Base-by-base conservation (phyloP, 148 eudicot species). In the Rhododendron molle region DNA sequence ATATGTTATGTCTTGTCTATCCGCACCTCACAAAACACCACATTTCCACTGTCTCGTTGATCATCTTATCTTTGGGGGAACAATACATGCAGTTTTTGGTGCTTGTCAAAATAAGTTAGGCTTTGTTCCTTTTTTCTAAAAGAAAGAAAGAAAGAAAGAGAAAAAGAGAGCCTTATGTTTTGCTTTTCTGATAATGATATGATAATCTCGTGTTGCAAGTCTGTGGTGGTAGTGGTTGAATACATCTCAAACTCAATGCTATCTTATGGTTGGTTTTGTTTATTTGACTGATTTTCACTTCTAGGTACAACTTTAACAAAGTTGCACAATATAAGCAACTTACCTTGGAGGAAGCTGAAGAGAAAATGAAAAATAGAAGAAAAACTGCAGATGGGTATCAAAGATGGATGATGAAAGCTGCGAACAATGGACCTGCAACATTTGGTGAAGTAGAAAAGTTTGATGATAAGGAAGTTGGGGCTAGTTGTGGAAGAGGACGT, bases 371-470 rank as follows among this genome's bases (percentile, higher is more conserved):
- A 85, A 96, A 96, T 88, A 93, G 99, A 91, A 91, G 96, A 86
- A 95, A 93, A 90, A 92, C 96, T 81, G 95, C 98, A 10, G 98
- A 96, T 87, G 99, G 99, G 20, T 95, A 95, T 82, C 86, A 94
- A 87, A 92, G 99, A 87, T 96, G 99, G 99, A 94, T 96, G 97
- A 96, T 96, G 99, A 96, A 96, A 91, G 93, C 96, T 49, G 97
- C 98, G n/a, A 95, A 91, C 88, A 93, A 89, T 83, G 99, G 98
- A 71, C 86, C 99, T 81, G 95, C 97, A 40, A 94, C 94, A 21
- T 95, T 96, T 90, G 94, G 95, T 85, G 94, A 92, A 89, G 91
- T 89, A 43, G 94, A 89, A 83, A 92, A 89, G 54, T 81, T 81
- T 84, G 91, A 93, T 85, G 91, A 92, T 20, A 88, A 91, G 88